Percentiles rank a stretch among this genome's conserved stretches.
Evolutionary conservation across 352 stramenopile species (phyloP).

Genomic region (Peronospora farinosa): DNA sequence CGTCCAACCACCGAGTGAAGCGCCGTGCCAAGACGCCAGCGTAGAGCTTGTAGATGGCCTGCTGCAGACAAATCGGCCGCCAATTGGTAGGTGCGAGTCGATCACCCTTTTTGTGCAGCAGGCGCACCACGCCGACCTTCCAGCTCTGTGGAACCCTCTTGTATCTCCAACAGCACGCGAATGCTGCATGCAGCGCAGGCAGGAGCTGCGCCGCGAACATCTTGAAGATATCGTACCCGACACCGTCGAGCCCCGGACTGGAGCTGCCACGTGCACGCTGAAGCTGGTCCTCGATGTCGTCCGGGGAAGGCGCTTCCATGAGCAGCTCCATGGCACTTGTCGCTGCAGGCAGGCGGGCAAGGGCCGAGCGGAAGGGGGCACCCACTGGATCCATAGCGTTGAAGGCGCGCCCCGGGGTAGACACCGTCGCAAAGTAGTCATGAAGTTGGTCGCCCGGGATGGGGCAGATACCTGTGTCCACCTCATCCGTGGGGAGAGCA

Average conservation of each 20-base stretch:
- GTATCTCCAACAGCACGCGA: slow-evolving; percentile 17
- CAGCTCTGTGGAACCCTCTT: slow-evolving; percentile 11
- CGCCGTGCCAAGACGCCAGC: slow-evolving; percentile 6
- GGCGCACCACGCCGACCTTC: slow-evolving; percentile 15
- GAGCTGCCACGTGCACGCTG: background rate
- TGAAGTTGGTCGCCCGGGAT: too few relatives aligned
- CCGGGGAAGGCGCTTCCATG: background rate
- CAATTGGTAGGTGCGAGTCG: slow-evolving; percentile 12
- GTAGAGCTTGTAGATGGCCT: slow-evolving; percentile 34
- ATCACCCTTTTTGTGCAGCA: slow-evolving; percentile 28
- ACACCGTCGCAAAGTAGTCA: too few relatives aligned
- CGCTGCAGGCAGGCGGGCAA: background rate
- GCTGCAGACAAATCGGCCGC: slow-evolving; percentile 31
- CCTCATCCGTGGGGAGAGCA: too few relatives aligned
- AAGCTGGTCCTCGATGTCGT: slow-evolving; percentile 27
- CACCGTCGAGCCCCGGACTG: slow-evolving; percentile 17
- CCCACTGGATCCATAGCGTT: background rate
- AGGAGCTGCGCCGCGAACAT: slow-evolving; percentile 11
- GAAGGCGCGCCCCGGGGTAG: too few relatives aligned
- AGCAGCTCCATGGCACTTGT: background rate
- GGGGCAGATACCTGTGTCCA: background rate
- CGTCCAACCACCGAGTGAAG: too few relatives aligned
- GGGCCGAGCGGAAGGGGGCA: background rate
- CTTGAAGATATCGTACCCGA: slow-evolving; percentile 20
- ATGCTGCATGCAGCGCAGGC: slow-evolving; percentile 7